Evolutionary conservation across 257 asterid species (phyloP).

Genomic region (Nicotiana tomentosiformis): DNA sequence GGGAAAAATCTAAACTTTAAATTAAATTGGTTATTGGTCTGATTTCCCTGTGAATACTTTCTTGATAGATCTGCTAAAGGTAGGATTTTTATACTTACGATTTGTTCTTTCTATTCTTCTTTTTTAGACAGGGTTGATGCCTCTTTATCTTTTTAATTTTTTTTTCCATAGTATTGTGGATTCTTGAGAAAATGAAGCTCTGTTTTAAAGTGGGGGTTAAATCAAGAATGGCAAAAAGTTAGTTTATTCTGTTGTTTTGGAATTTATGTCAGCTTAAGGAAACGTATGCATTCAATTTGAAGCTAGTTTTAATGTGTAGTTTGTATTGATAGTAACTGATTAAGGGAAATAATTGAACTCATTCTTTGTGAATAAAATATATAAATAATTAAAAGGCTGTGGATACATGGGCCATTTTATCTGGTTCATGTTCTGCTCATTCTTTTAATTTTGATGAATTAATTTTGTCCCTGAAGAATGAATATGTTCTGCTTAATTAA

Average conservation of each 20-base stretch:
- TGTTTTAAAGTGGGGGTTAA: background rate
- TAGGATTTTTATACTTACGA: constrained; percentile 3
- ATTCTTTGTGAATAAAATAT: background rate
- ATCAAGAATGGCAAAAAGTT: background rate
- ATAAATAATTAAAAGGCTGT: background rate
- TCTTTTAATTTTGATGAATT: no score
- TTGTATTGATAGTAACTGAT: background rate
- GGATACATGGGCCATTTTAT: background rate
- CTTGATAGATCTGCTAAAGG: constrained; percentile 9
- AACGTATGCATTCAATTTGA: background rate
- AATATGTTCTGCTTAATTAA: background rate
- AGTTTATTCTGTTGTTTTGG: background rate
- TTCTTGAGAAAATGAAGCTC: background rate
- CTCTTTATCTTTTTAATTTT: background rate
- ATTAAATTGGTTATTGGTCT: background rate
- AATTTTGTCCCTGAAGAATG: background rate
- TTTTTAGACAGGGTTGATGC: background rate
- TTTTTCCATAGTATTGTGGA: background rate
- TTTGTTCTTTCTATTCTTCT: background rate
- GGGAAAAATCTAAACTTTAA: background rate
- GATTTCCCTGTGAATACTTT: constrained; percentile 4
- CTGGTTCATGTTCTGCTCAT: background rate
- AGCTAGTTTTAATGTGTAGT: background rate
- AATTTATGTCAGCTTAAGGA: background rate
- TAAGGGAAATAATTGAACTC: background rate